Evolutionary conservation across 2,329 filamentous ascomycete species (phyloP).

Genomic region (Byssochlamys sp.): DNA sequence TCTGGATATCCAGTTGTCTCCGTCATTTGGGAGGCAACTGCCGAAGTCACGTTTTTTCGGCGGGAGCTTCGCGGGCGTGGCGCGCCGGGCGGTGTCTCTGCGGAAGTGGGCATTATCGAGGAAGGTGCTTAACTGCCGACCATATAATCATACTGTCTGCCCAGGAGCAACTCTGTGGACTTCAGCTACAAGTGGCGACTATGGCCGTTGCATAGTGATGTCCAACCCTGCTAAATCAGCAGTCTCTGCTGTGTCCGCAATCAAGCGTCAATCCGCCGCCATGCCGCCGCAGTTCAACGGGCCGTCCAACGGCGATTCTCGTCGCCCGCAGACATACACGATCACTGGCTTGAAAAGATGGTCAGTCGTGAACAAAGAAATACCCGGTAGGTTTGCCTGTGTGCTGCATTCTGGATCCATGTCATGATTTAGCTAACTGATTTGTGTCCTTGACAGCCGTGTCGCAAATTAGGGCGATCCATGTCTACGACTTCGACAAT

Average conservation of each 20-base stretch:
- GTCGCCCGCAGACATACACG: conserved; percentile 39
- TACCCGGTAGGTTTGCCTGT: conserved; percentile 48
- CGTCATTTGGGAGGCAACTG: neutral
- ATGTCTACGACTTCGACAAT: conserved; percentile 97
- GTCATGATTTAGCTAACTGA: neutral
- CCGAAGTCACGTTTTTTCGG: conserved; percentile 12
- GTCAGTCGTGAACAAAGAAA: conserved; percentile 65
- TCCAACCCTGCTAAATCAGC: conserved; percentile 30
- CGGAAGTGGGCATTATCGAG: neutral
- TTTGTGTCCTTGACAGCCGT: conserved; percentile 36
- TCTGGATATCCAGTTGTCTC: neutral
- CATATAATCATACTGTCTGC: neutral
- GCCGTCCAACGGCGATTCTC: conserved; percentile 12
- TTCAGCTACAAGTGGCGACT: conserved; percentile 2
- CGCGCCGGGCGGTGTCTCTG: neutral
- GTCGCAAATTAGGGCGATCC: conserved; percentile 64
- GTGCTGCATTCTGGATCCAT: neutral
- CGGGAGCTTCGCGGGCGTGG: neutral
- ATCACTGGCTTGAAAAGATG: conserved; percentile 70
- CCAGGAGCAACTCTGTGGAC: neutral
- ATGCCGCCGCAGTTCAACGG: conserved; percentile 22
- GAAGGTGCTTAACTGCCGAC: neutral
- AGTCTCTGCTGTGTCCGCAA: conserved; percentile 19
- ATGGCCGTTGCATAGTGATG: conserved; percentile 4
- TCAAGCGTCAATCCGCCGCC: conserved; percentile 11